Evolutionary conservation across 1,139 yeast genomes (phyloP).

Genomic region (Yamadazyma songkhlaensis): DNA sequence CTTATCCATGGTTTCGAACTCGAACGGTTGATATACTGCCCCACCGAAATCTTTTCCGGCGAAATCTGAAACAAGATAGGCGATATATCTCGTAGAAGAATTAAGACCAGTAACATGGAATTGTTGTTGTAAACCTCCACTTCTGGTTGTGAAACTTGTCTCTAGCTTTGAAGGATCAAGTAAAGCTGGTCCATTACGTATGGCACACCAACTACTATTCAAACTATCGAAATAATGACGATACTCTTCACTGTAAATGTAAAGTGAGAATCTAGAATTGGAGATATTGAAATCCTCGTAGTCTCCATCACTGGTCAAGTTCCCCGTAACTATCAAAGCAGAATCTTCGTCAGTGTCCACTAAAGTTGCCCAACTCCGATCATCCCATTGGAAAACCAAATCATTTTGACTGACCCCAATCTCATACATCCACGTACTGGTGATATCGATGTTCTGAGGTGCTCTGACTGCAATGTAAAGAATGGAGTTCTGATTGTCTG

Average conservation of each 20-base stretch:
- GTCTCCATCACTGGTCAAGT: slow-evolving; percentile 34
- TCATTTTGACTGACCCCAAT: slow-evolving; percentile 68
- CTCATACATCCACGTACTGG: slow-evolving; percentile 56
- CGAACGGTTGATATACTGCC: slow-evolving; percentile 55
- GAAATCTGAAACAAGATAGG: slow-evolving; percentile 59
- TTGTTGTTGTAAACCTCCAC: slow-evolving; percentile 53
- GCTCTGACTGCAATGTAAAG: slow-evolving; percentile 51
- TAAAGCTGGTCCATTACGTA: slow-evolving; percentile 47
- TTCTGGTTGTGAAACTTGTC: slow-evolving; percentile 47
- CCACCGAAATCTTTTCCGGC: slow-evolving; percentile 55
- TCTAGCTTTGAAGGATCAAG: slow-evolving; percentile 19
- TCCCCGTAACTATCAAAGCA: slow-evolving; percentile 68
- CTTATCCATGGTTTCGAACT: slow-evolving; percentile 56
- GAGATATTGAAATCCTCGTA: slow-evolving; percentile 24
- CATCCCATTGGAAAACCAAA: slow-evolving; percentile 70
- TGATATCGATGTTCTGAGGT: slow-evolving; percentile 36
- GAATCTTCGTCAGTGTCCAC: slow-evolving; percentile 74
- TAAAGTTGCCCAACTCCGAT: slow-evolving; percentile 53
- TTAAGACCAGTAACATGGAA: slow-evolving; percentile 63
- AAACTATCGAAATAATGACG: slow-evolving; percentile 39
- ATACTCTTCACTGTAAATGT: slow-evolving; percentile 44
- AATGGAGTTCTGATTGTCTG: slow-evolving; percentile 16
- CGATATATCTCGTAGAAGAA: slow-evolving; percentile 60
- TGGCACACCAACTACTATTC: slow-evolving; percentile 72
- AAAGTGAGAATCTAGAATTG: slow-evolving; percentile 40